Evolutionary conservation across 768 basidiomycete species (phyloP).

Genomic region (Nevesoporus exiguus): DNA sequence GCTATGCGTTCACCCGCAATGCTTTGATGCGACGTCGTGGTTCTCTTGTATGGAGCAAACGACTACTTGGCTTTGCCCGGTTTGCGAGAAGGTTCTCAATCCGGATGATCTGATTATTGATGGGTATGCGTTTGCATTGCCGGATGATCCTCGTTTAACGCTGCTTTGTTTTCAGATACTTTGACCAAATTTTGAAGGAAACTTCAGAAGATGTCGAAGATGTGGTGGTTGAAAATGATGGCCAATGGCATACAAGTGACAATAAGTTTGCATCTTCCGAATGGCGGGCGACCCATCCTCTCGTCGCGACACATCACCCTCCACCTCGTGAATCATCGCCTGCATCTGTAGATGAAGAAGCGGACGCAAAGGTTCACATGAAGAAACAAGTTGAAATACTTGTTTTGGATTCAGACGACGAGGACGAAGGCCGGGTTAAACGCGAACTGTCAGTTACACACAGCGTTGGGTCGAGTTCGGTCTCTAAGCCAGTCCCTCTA

Average conservation of each 20-base stretch:
- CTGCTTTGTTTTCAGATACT: constrained; percentile 56
- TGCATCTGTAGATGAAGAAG: constrained; percentile 30
- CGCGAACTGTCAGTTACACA: constrained; percentile 69
- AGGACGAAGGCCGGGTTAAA: constrained; percentile 73
- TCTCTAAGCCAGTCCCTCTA: constrained; percentile 26
- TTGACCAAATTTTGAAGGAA: constrained; percentile 75
- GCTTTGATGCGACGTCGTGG: constrained; percentile 95
- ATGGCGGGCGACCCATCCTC: constrained; percentile 64
- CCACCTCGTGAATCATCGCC: constrained; percentile 29
- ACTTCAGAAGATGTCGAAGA: constrained; percentile 84
- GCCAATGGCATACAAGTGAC: constrained; percentile 94
- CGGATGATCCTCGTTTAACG: neutral
- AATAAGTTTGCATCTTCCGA: constrained; percentile 71
- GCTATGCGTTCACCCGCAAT: constrained; percentile 87
- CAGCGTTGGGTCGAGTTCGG: constrained; percentile 40
- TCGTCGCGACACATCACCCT: constrained; percentile 20
- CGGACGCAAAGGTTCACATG: constrained; percentile 38
- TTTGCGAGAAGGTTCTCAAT: constrained; percentile 79
- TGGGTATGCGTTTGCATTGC: constrained; percentile 52
- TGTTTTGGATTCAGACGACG: constrained; percentile 71
- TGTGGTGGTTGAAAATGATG: constrained; percentile 90
- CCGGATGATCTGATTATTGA: constrained; percentile 86
- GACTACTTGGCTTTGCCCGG: constrained; percentile 93
- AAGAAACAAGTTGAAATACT: constrained; percentile 57
- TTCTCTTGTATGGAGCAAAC: constrained; percentile 94